phyloP scores from a whole-genome alignment of 2,329 filamentous ascomycete species.

The Plenodomus biglobosus region DNA sequence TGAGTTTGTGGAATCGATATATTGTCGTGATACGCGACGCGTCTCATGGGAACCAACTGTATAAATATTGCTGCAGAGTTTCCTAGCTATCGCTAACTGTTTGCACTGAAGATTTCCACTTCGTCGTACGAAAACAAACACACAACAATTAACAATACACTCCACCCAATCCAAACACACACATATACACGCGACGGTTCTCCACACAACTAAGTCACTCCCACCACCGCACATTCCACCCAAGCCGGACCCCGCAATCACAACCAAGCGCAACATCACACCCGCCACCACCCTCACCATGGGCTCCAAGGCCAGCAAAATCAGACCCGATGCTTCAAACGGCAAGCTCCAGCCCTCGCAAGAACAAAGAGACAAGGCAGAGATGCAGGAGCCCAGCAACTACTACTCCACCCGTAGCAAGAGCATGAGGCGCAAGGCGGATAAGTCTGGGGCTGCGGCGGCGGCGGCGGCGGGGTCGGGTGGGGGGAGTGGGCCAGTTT shows the following conservation, averaged over 20 bases:
- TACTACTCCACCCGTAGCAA: conserved; percentile 40
- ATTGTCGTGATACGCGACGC: background rate
- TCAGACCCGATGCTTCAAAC: conserved; percentile 11
- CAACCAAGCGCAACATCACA: too few species aligned
- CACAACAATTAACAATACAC: too few species aligned
- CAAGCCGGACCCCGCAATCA: too few species aligned
- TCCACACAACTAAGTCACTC: too few species aligned
- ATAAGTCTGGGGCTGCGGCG: conserved; percentile 14
- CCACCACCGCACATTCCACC: too few species aligned
- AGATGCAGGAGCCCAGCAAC: conserved; percentile 40
- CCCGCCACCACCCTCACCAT: conserved; percentile 12
- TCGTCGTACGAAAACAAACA: too few species aligned
- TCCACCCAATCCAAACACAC: too few species aligned
- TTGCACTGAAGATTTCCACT: too few species aligned
- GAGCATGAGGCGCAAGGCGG: conserved; percentile 38
- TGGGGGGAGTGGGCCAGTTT: conserved; percentile 3
- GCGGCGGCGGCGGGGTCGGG: conserved; percentile 12
- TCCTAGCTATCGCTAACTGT: too few species aligned
- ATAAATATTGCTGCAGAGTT: too few species aligned
- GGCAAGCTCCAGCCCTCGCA: conserved; percentile 31
- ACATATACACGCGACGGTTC: too few species aligned
- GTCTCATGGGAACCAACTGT: background rate
- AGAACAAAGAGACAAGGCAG: conserved; percentile 32
- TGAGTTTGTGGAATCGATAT: background rate
- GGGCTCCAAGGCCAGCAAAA: conserved; percentile 36